Conservation (phyloP, 2,329 filamentous ascomycete species). For the Xylaria sp. region DNA sequence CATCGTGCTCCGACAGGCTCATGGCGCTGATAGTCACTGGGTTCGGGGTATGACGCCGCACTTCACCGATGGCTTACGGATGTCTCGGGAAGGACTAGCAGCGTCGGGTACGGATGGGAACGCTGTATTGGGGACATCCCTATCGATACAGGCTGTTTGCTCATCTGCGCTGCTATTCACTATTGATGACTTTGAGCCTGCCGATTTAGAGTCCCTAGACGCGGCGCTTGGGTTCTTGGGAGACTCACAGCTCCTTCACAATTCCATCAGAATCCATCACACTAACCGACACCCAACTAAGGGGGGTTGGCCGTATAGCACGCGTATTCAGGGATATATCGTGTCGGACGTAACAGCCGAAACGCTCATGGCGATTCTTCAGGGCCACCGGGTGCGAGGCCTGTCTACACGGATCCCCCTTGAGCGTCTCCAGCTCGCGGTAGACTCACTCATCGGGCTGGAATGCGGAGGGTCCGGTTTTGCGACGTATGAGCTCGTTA, state of each 20-base stretch:
- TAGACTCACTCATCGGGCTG: constrained; percentile 8
- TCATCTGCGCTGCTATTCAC: not conserved
- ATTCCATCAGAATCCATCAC: constrained; percentile 6
- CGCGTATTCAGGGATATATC: constrained; percentile 1
- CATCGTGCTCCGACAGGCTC: constrained; percentile 1
- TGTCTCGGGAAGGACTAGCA: constrained; percentile 13
- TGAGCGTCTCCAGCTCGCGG: not conserved
- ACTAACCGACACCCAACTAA: constrained; percentile 13
- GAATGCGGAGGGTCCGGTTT: not conserved
- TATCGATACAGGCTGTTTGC: constrained; percentile 6
- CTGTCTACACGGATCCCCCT: not conserved
- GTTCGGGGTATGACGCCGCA: not conserved
- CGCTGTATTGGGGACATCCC: constrained; percentile 8
- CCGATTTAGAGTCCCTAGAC: not conserved
- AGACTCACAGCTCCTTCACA: constrained; percentile 12
- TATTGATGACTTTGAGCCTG: not conserved
- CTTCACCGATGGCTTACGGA: constrained; percentile 5
- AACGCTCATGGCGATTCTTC: constrained; percentile 2
- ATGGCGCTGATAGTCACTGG: constrained; percentile 12
- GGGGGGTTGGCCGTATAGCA: constrained; percentile 13
- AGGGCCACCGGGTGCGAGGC: not conserved
- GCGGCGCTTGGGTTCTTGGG: constrained; percentile 5
- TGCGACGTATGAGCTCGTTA: constrained; percentile 4
- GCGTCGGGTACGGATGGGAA: constrained; percentile 13
- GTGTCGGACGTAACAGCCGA: constrained; percentile 13